Conservation (phyloP, 148 eudicot species). For the Rhododendron mucronatum region DNA sequence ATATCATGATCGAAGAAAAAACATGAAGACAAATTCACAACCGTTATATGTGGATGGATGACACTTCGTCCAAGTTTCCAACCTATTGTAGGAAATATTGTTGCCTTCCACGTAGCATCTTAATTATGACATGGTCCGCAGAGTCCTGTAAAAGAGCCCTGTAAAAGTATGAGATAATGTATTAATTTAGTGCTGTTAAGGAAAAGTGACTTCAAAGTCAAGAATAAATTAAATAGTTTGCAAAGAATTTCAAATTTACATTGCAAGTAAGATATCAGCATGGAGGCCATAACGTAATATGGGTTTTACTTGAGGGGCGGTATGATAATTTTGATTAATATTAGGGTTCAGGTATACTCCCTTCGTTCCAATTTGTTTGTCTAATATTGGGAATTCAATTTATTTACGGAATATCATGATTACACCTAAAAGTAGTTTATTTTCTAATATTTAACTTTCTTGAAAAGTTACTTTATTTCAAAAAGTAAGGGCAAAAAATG, state of each 20-base stretch:
- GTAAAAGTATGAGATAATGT: background rate
- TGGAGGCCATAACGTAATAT: background rate
- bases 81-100: background rate
- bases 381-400: no score
- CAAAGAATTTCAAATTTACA: background rate
- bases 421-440: no score
- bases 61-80: background rate
- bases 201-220: background rate
- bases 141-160: background rate
- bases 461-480: no score
- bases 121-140: background rate
- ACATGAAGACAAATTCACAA: background rate
- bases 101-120: background rate
- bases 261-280: background rate
- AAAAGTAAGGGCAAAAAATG: no score
- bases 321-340: background rate
- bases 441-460: no score
- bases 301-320: constrained; percentile 1
- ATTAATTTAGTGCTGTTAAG: background rate
- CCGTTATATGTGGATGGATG: background rate
- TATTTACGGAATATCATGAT: no score
- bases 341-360: background rate
- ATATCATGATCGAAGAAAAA: background rate
- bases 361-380: no score
- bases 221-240: no score